These are phyloP conservation scores for Sporothrix humicola DNA, from an alignment of 2,329 filamentous ascomycete genomes.

Conservation along the genomic window DNA sequence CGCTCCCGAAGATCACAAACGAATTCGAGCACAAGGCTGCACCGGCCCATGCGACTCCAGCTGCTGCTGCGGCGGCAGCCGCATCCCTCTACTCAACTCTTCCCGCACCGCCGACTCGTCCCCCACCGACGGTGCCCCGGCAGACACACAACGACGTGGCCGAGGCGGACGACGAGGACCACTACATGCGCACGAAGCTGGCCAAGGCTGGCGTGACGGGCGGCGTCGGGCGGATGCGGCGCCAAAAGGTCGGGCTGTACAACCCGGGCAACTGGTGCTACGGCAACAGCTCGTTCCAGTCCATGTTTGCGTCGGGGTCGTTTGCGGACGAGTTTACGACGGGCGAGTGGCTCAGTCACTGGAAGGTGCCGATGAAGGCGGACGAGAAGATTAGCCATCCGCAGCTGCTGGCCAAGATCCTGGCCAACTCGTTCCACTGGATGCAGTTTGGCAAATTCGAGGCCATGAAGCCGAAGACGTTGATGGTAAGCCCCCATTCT, in stretches of 20 bases:
- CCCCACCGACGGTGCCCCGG: constrained; percentile 69
- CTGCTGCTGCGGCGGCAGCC: constrained; percentile 40
- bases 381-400: constrained; percentile 60
- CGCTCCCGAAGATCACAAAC: not conserved
- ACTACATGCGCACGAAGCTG: constrained; percentile 51
- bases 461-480: constrained; percentile 59
- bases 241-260: constrained; percentile 71
- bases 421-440: constrained; percentile 65
- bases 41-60: constrained; percentile 35
- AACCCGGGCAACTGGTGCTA: constrained; percentile 89
- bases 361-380: constrained; percentile 71
- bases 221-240: constrained; percentile 42
- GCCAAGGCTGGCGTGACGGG: constrained; percentile 45
- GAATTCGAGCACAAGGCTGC: constrained; percentile 19
- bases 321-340: constrained; percentile 70
- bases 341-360: constrained; percentile 63
- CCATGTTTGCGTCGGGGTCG: constrained; percentile 73
- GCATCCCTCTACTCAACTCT: constrained; percentile 55
- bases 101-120: constrained; percentile 65
- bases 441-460: constrained; percentile 58
- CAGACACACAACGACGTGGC: constrained; percentile 80
- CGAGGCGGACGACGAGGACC: constrained; percentile 47
- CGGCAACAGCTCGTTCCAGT: constrained; percentile 89
- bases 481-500: constrained; percentile 57
- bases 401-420: constrained; percentile 64